Percentiles rank a stretch among this genome's conserved stretches.
These are phyloP conservation scores for Rhazya stricta DNA, from an alignment of 257 asterid species.

Conservation along the genomic window DNA sequence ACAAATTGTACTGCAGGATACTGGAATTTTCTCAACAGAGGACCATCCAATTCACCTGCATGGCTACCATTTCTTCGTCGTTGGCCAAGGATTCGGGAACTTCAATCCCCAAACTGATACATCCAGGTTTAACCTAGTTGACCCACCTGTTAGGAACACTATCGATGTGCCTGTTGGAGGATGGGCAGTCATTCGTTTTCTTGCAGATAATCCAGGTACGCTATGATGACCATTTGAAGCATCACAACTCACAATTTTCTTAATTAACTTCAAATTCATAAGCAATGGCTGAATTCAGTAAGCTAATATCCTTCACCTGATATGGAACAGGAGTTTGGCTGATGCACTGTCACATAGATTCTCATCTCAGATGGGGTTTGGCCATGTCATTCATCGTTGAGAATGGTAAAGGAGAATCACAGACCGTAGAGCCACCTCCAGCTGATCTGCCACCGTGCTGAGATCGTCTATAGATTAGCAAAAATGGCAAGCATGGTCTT, in stretches of 20 bases:
- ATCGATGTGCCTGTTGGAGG: slow-evolving; percentile 64
- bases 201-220: slow-evolving; percentile 65
- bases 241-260: background rate
- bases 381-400: slow-evolving; percentile 62
- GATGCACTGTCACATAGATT: slow-evolving; percentile 73
- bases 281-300: too few relatives aligned
- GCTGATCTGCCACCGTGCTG: slow-evolving; percentile 69
- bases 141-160: slow-evolving; percentile 57
- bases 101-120: slow-evolving; percentile 44
- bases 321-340: slow-evolving; percentile 60
- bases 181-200: slow-evolving; percentile 59
- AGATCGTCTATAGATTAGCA: background rate
- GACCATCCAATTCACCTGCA: slow-evolving; percentile 65
- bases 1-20: slow-evolving; percentile 56
- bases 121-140: slow-evolving; percentile 45
- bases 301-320: background rate
- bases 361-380: slow-evolving; percentile 60
- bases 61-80: slow-evolving; percentile 61
- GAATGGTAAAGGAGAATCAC: slow-evolving; percentile 46
- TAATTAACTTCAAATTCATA: too few relatives aligned
- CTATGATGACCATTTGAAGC: background rate
- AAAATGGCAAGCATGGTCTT: background rate
- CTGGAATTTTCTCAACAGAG: slow-evolving; percentile 54
- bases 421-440: slow-evolving; percentile 62
- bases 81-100: slow-evolving; percentile 66